A percentile compares a stretch with the other conserved stretches of the same genome.
phyloP scores from a whole-genome alignment of 805 yeast genomes.

The Dipodascus albidus region DNA sequence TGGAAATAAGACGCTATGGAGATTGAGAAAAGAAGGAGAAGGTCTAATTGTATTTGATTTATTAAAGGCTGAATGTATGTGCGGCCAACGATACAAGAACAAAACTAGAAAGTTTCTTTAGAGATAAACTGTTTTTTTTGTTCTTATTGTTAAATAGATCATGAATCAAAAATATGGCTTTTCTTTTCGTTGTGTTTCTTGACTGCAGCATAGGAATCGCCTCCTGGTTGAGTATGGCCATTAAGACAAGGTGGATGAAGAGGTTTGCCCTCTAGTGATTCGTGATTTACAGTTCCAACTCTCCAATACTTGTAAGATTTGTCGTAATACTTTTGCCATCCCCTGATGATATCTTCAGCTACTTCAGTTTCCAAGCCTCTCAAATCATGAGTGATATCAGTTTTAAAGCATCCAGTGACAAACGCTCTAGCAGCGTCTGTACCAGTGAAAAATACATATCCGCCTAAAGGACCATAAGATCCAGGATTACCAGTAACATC shows the following conservation, averaged over 20 bases:
- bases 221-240: not conserved
- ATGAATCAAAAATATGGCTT: not conserved
- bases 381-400: conserved; percentile 54
- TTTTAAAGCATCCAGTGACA: conserved; percentile 57
- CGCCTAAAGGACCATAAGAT: conserved; percentile 49
- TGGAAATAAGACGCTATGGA: not conserved
- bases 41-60: not conserved
- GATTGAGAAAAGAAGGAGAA: not conserved
- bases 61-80: not conserved
- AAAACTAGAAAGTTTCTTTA: conserved; percentile 7
- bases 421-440: conserved; percentile 58
- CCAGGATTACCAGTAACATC: conserved; percentile 44
- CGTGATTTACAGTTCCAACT: conserved; percentile 45
- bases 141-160: not conserved
- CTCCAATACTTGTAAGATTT: conserved; percentile 43
- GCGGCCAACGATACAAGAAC: conserved; percentile 4
- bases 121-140: not conserved
- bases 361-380: conserved; percentile 40
- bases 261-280: conserved; percentile 34
- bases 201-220: not conserved
- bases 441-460: conserved; percentile 50
- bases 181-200: not conserved
- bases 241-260: conserved; percentile 36
- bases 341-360: conserved; percentile 25
- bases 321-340: conserved; percentile 45